Percentiles rank a stretch among this genome's conserved stretches.
phyloP scores from a whole-genome alignment of 2,329 filamentous ascomycete genomes.

The Colletotrichum shisoi region DNA sequence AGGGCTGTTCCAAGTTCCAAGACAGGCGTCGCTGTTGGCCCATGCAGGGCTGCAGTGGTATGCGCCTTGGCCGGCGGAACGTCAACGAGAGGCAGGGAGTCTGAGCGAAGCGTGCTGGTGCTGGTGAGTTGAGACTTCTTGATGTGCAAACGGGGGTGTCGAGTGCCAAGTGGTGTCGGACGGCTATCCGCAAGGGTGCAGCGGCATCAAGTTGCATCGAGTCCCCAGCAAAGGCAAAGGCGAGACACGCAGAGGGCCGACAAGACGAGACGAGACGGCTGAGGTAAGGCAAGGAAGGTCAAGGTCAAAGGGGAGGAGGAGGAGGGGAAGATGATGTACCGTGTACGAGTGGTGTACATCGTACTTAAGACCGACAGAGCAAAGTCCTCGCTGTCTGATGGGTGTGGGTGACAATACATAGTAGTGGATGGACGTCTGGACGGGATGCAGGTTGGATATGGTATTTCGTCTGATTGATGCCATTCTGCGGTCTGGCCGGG shows the following conservation, averaged over 20 bases:
- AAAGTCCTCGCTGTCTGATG: slow-evolving; percentile 5
- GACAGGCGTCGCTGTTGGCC: slow-evolving; percentile 31
- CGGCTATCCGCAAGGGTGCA: slow-evolving; percentile 37
- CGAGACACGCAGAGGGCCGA: slow-evolving; percentile 18
- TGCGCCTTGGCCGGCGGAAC: slow-evolving; percentile 36
- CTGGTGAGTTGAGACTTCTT: background rate
- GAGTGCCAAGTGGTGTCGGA: slow-evolving; percentile 34
- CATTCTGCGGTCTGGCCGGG: slow-evolving; percentile 31
- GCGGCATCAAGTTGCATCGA: slow-evolving; percentile 33
- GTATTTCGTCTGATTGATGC: slow-evolving; percentile 38
- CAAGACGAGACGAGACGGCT: slow-evolving; percentile 22
- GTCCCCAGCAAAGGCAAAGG: slow-evolving; percentile 36
- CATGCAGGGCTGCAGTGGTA: slow-evolving; percentile 39
- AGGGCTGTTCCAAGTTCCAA: slow-evolving; percentile 39
- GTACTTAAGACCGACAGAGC: background rate
- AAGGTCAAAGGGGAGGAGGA: slow-evolving; percentile 28
- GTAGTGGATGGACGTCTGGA: slow-evolving; percentile 20
- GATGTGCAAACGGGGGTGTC: slow-evolving; percentile 16
- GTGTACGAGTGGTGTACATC: slow-evolving; percentile 1
- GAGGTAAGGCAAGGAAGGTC: slow-evolving; percentile 23
- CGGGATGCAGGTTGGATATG: slow-evolving; percentile 26
- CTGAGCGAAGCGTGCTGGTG: slow-evolving; percentile 1
- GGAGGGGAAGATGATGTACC: slow-evolving; percentile 12
- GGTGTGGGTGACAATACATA: slow-evolving; percentile 1
- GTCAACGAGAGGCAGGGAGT: slow-evolving; percentile 6